phyloP scores from a whole-genome alignment of 2,329 filamentous ascomycete genomes.

The Amylocarpus encephaloides region DNA sequence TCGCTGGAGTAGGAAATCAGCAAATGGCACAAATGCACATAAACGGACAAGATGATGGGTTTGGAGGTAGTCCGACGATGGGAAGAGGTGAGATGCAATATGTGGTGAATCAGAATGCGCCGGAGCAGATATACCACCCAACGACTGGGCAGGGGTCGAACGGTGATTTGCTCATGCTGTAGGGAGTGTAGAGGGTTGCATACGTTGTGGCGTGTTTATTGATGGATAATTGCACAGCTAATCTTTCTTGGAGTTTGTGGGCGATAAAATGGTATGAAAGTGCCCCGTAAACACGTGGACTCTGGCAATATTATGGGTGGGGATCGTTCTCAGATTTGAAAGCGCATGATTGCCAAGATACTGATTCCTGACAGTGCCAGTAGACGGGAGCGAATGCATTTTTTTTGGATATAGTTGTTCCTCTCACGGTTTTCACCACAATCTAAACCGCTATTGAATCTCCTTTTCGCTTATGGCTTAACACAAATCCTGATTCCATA shows the following conservation, averaged over 20 bases:
- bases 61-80: slow-evolving; percentile 46
- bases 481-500: too few relatives aligned
- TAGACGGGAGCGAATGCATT: too few relatives aligned
- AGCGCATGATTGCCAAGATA: too few relatives aligned
- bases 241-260: not conserved
- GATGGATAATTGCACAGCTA: slow-evolving; percentile 1
- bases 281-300: too few relatives aligned
- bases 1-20: slow-evolving; percentile 67
- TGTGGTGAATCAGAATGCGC: slow-evolving; percentile 77
- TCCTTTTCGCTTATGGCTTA: too few relatives aligned
- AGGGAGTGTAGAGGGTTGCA: slow-evolving; percentile 15
- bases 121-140: slow-evolving; percentile 68
- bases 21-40: slow-evolving; percentile 69
- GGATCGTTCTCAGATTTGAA: too few relatives aligned
- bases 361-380: too few relatives aligned
- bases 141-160: slow-evolving; percentile 58
- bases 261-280: not conserved
- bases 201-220: not conserved
- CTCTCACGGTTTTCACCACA: too few relatives aligned
- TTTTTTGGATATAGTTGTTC: too few relatives aligned
- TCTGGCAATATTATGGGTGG: too few relatives aligned
- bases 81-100: slow-evolving; percentile 49
- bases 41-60: slow-evolving; percentile 54
- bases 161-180: slow-evolving; percentile 65
- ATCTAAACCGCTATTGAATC: too few relatives aligned